A percentile compares a stretch with the other conserved stretches of the same genome.
These are phyloP conservation scores for Bipolaris zeicola DNA, from an alignment of 2,329 filamentous ascomycete species.

Conservation along the genomic window DNA sequence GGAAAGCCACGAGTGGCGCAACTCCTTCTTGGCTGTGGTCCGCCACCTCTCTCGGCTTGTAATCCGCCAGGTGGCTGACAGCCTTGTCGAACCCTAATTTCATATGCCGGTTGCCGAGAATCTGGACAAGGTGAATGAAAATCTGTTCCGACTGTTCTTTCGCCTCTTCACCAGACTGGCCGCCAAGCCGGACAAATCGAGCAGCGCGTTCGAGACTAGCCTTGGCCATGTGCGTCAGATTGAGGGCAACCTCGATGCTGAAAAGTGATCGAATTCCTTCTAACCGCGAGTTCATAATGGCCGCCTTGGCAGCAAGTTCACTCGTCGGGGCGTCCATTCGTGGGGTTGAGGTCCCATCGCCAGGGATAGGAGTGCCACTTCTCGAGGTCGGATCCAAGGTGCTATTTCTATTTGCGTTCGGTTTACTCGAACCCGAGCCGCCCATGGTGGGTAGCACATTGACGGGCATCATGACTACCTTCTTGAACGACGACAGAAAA, in stretches of 20 bases:
- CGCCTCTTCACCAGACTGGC: conserved; percentile 79
- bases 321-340: conserved; percentile 75
- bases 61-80: conserved; percentile 85
- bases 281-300: conserved; percentile 90
- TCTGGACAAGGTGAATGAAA: conserved; percentile 82
- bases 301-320: conserved; percentile 95
- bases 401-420: conserved; percentile 35
- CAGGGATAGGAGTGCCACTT: conserved; percentile 47
- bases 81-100: conserved; percentile 93
- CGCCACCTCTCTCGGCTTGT: conserved; percentile 83
- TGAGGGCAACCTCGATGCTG: conserved; percentile 92
- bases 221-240: conserved; percentile 87
- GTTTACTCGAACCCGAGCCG: conserved; percentile 45
- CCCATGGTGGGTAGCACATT: conserved; percentile 77
- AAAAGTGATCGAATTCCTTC: conserved; percentile 95
- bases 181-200: conserved; percentile 79
- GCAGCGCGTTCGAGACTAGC: conserved; percentile 83
- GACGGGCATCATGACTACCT: conserved; percentile 99
- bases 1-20: conserved; percentile 89
- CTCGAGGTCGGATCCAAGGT: conserved; percentile 40
- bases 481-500: conserved; percentile 94
- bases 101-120: conserved; percentile 84
- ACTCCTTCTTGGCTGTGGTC: conserved; percentile 75
- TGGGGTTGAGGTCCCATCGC: conserved; percentile 46
- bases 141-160: conserved; percentile 88